Base-by-base conservation (phyloP, 495 filamentous ascomycete species). In the Amphirosellinia nigrospora region DNA sequence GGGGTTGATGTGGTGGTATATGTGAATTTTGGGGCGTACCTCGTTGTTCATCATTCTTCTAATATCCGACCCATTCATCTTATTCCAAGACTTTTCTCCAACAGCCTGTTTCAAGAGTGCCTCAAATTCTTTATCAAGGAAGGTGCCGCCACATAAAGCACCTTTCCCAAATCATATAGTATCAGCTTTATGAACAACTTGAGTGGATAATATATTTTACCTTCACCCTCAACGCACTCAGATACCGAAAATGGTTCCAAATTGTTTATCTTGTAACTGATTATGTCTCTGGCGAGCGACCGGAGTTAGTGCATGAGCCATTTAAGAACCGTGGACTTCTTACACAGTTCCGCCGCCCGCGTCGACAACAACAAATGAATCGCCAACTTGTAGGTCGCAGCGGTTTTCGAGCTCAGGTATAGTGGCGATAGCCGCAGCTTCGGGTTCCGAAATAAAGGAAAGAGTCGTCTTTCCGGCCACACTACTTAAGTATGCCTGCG, bases 321-420 rank as follows among this genome's bases (percentile, higher is more conserved):
- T n/a, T 9, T 65, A 0, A 1, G 8, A 38, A 8, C 1, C 3
- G 1, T 38, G 9, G 89, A 87, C 71, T 64, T 88, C 73, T 65
- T 89, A 88, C 0, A 89, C 87, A 0, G 87, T 89, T 8, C 86
- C 88, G 0, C 87, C 88, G 34, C 87, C 86, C 0, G 86, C 87
- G 76, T 90, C 88, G 66, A 85, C 85, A 2, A 90, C 69, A 30
- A 89, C 79, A 50, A 90, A 85, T 16, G 81, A 87, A 45, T 89
- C 84, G 2, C 79, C 84, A 43, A 83, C 64, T 48, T 78, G 78
- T 30, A 83, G 81, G 34, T 65, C 63, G 16, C 64, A 75, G 53
- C 82, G 84, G 41, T 73, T 80, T 69, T 83, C 77, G 41, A 82
- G 78, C 8, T 79, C 80, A 9, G 84, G 76, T 1, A 90, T 73